Base-by-base conservation (phyloP, 345 rosid genomes). In the Brassica carinata region DNA sequence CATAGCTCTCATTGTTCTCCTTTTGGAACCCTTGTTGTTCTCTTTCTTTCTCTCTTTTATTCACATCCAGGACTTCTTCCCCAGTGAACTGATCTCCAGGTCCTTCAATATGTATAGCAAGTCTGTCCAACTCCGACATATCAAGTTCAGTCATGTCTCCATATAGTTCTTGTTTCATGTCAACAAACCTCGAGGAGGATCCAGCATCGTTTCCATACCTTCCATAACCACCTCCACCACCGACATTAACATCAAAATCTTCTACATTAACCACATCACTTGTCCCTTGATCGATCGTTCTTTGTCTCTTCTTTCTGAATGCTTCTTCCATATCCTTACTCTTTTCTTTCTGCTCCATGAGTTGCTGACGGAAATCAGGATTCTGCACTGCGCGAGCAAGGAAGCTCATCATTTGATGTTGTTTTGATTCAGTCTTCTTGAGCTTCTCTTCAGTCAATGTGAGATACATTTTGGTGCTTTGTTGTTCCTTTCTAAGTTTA, bases 351-450 rank as follows among this genome's bases (percentile, higher is more conserved):
- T 87, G 87, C 61, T 84, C 87, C 27, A 81, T 69, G 4, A 92
- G 73, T 34, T 87, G 90, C 69, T 89, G 90, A 57, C 89, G 74
- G 67, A 92, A 90, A 76, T 77, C 80, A 0, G 97, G 93, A 83
- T 89, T 89, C 65, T 82, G 83, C 88, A 90, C 83, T 67, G 92
- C 94, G 5, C 89, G 86, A 19, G 93, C 94, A 65, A 92, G 83
- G 90, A 92, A 92, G 15, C 79, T 80, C 97, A 88, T 87, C 93
- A 92, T 85, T 8, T 88, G 91, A 31, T 84, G 89, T 82, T 92
- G 94, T 72, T 85, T 92, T 19, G 82, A 78, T 79, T 92, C 97
- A 0, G 89, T 87, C 67, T 72, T 90, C 72, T 73, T 86, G 19
- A 90, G 82, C 53, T 86, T 90, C 70, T 87, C 79, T 70, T 90